Evolutionary conservation across 768 basidiomycete genomes (phyloP), one percentile per base, ranked within the genome.

Genomic region (Hygrophorus pudorinus): DNA sequence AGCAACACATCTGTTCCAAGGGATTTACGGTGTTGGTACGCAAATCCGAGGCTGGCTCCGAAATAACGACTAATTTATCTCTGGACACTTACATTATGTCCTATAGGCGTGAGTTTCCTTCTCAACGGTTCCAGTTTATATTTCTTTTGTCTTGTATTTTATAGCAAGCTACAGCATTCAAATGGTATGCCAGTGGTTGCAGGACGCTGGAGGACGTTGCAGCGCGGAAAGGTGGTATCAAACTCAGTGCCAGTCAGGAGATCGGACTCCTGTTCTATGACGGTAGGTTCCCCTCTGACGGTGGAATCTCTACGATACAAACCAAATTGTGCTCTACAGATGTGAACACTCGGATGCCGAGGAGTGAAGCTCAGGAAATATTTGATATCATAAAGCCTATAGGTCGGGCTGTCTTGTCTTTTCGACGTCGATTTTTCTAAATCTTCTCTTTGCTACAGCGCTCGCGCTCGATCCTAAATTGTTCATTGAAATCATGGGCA

Each of bases 401-500:
- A 48, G 87, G 90, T 85, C 52, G 38, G 64, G 48, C 16, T 24
- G 33, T 40, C 16, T 16, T 9, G 28, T 33, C 37, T 33, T 40
- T 40, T 31, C n/a, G 41, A 31, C 29, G 35, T 41, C 10, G n/a
- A 13, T 27, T 35, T 37, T 46, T 28, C 30, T 42, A 2, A 38
- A 4, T 27, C 17, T 8, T 46, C 18, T 14, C 29, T 5, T 5
- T 31, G 2, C 35, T 39, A 4, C 48, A 89, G 90, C 87, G 2
- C 68, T 85, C 8, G 62, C 60, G 1, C 69, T 94, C 27, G 91
- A 93, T 54, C 63, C 75, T 4, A 73, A 75, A 42, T 56, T 93
- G 18, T 79, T 75, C 54, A 62, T 96, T 8, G 80, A 91, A 40
- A 81, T 93, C 38, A 93, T 94, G 92, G 93, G 92, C 1, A 90